Percentiles rank a stretch among this genome's conserved stretches.
These are phyloP conservation scores for Citrus australasica DNA, from an alignment of 345 rosid species.

Conservation along the genomic window DNA sequence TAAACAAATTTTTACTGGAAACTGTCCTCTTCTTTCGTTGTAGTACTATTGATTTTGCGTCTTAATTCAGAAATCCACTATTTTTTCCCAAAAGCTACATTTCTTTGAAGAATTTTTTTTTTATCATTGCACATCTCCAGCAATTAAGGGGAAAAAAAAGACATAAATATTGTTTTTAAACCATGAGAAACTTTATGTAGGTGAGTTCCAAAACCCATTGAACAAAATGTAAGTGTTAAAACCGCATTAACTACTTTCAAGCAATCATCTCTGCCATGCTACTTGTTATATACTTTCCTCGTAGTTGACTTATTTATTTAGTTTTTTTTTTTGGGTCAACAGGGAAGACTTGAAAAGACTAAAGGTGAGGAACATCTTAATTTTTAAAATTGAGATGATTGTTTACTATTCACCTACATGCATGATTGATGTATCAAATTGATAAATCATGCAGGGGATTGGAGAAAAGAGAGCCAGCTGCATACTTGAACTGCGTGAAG, in stretches of 20 bases:
- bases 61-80: not conserved
- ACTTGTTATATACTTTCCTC: not conserved
- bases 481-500: slow-evolving; percentile 62
- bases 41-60: not conserved
- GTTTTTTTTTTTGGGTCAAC: not conserved
- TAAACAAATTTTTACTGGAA: not conserved
- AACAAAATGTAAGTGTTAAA: not conserved
- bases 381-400: not conserved
- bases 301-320: not conserved
- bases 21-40: not conserved
- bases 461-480: slow-evolving; percentile 74
- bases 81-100: not conserved
- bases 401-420: not conserved
- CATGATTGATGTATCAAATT: not conserved
- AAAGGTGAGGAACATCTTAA: slow-evolving; percentile 45
- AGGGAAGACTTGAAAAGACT: slow-evolving; percentile 75
- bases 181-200: not conserved
- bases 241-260: not conserved
- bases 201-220: not conserved
- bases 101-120: not conserved
- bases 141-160: not conserved
- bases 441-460: slow-evolving; percentile 50
- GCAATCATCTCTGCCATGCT: not conserved
- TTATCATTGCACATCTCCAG: not conserved
- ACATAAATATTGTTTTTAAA: not conserved